A percentile compares a stretch with the other conserved stretches of the same genome.
These are phyloP conservation scores for Suhomyces taliae DNA, from an alignment of 1,139 yeast genomes.

Conservation along the genomic window DNA sequence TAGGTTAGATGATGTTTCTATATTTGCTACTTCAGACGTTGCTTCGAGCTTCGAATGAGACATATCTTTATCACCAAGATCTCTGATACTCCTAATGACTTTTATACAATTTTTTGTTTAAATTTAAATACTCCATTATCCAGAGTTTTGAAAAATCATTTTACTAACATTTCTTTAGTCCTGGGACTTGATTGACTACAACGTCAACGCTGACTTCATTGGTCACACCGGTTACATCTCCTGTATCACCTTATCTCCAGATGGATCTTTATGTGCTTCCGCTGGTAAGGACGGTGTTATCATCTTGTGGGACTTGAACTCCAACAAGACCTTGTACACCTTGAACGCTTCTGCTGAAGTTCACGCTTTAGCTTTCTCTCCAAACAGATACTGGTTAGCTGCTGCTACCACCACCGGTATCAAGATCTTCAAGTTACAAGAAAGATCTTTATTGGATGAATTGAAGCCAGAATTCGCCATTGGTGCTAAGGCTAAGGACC, in stretches of 20 bases:
- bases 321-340: slow-evolving; percentile 88
- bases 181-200: slow-evolving; percentile 89
- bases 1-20: slow-evolving; percentile 59
- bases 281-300: slow-evolving; percentile 99
- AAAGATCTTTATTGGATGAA: slow-evolving; percentile 94
- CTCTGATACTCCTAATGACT: slow-evolving; percentile 63
- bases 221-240: slow-evolving; percentile 99
- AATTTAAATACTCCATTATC: background rate
- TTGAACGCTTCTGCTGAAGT: slow-evolving; percentile 96
- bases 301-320: slow-evolving; percentile 97
- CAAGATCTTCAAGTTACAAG: slow-evolving; percentile 98
- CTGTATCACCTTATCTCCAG: slow-evolving; percentile 98
- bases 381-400: slow-evolving; percentile 99
- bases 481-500: slow-evolving; percentile 91
- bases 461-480: slow-evolving; percentile 97
- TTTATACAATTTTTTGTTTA: no score
- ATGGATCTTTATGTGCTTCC: slow-evolving; percentile 98
- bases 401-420: slow-evolving; percentile 99
- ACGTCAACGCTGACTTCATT: slow-evolving; percentile 91
- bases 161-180: slow-evolving; percentile 60
- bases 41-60: slow-evolving; percentile 80
- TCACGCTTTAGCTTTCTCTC: slow-evolving; percentile 98
- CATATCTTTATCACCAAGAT: slow-evolving; percentile 94
- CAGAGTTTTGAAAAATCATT: background rate
- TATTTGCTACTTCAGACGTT: slow-evolving; percentile 99